Base-by-base conservation (phyloP, 176 grass and related monocot genomes). In the Ampelocalamus luodianensis region DNA sequence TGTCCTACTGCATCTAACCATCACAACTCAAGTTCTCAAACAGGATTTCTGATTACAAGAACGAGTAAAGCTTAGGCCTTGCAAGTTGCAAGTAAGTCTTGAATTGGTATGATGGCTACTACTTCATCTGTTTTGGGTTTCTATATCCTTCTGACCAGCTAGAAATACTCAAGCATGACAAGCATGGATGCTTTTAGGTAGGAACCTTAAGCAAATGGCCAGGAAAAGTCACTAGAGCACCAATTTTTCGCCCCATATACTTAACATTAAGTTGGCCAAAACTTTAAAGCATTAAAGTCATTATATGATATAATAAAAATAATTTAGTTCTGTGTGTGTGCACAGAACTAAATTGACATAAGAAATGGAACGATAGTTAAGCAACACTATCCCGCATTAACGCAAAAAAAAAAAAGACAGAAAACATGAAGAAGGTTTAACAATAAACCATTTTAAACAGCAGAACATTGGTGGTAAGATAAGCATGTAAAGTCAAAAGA, bases 371-470 rank as follows among this genome's bases (percentile, higher is more conserved):
- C 15, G 8, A 27, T 26, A 32, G 54, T 46, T 72, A 60, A 82
- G 10, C 23, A 72, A 60, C 16, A 45, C 6, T 10, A 43, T 16
- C 37, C 5, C 17, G 38, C 3, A 11, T 20, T 9, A 44, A 29
- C 2, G 4, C 8, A 27, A 4, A 27, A 17, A 54, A 55, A 15
- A 48, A 3, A 45, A 14, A 55, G 37, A 58, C 24, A 58, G 23
- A 24, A 22, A 82, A 10, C 27, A 45, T 29, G 11, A 39, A 72
- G 6, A 46, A 1, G 3, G 36, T 55, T 18, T 68, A 45, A 72
- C 18, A 61, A 44, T 45, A 10, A 4, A 83, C 18, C 50, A 71
- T 59, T 80, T 79, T 79, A 44, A 80, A 10, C 13, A 69, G 36
- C 5, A 36, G 11, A 38, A 51, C 11, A 23, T 36, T 67, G 29